Percentiles rank a stretch among this genome's conserved stretches.
Conservation (phyloP, 148 eudicot genomes). For the Spergularia marina region DNA sequence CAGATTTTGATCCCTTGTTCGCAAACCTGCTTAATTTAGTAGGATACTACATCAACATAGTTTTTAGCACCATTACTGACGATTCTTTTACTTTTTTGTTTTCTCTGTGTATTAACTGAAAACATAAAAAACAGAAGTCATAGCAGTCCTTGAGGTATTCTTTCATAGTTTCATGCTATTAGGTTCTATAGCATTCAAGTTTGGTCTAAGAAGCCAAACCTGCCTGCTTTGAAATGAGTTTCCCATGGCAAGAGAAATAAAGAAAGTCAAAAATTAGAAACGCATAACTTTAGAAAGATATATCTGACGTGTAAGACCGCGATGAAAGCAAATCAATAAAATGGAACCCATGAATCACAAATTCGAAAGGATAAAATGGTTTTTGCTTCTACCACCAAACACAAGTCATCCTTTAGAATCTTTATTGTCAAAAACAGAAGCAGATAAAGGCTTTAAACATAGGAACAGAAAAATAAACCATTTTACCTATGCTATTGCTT, state of each 20-base stretch:
- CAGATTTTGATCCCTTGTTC: too few species aligned
- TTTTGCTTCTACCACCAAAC: neutral
- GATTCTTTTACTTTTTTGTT: too few species aligned
- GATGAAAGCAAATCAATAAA: too few species aligned
- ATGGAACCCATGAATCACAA: neutral
- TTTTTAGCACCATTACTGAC: too few species aligned
- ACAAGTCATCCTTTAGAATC: neutral
- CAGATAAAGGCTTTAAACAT: slow-evolving; percentile 3
- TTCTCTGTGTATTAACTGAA: too few species aligned
- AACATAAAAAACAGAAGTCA: too few species aligned
- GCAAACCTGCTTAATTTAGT: too few species aligned
- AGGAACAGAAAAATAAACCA: neutral
- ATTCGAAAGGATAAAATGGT: neutral
- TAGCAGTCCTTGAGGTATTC: neutral
- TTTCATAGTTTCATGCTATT: neutral
- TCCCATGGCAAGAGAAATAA: neutral
- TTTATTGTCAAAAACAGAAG: too few species aligned
- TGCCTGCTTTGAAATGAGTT: neutral
- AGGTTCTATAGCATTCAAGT: neutral
- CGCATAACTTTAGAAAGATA: neutral
- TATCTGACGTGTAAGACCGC: neutral
- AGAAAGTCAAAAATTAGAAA: neutral
- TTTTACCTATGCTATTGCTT: too few species aligned
- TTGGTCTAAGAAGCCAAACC: neutral
- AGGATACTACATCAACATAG: too few species aligned